phyloP scores from a whole-genome alignment of 1,284 basidiomycete species.

The Fomes fomentarius region DNA sequence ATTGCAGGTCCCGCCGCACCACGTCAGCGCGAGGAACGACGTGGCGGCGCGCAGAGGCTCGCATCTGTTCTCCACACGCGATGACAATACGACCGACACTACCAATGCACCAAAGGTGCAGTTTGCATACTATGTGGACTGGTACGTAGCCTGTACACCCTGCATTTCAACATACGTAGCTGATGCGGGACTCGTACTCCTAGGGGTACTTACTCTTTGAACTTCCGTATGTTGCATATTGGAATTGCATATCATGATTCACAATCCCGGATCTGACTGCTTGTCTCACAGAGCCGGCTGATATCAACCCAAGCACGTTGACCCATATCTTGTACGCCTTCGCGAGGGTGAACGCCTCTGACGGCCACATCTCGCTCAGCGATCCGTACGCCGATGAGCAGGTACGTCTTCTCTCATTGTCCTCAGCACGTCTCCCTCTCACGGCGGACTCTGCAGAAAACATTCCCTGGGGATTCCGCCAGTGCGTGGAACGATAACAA shows the following conservation, averaged over 20 bases:
- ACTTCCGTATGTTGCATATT: constrained; percentile 62
- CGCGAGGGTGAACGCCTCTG: constrained; percentile 75
- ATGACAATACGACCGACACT: too few species aligned
- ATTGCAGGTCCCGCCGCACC: constrained; percentile 59
- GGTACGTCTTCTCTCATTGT: constrained; percentile 61
- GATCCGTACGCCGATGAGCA: constrained; percentile 85
- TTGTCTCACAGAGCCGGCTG: constrained; percentile 51
- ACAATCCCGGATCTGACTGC: too few species aligned
- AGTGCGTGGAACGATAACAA: too few species aligned
- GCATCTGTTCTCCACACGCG: too few species aligned
- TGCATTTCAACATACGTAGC: not conserved
- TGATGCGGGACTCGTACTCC: not conserved
- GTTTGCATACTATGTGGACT: constrained; percentile 71
- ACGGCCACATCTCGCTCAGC: constrained; percentile 70
- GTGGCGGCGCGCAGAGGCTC: too few species aligned
- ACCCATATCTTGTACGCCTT: constrained; percentile 86
- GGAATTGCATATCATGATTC: not conserved
- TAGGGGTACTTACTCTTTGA: constrained; percentile 84
- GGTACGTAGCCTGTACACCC: constrained; percentile 36
- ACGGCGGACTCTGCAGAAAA: too few species aligned
- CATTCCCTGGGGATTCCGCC: too few species aligned
- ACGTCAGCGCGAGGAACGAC: constrained; percentile 38
- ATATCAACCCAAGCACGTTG: constrained; percentile 57
- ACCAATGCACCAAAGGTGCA: constrained; percentile 53
- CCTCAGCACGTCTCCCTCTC: constrained; percentile 41